Conservation (phyloP, 139 green algal species). For the Eudorina sp. region DNA sequence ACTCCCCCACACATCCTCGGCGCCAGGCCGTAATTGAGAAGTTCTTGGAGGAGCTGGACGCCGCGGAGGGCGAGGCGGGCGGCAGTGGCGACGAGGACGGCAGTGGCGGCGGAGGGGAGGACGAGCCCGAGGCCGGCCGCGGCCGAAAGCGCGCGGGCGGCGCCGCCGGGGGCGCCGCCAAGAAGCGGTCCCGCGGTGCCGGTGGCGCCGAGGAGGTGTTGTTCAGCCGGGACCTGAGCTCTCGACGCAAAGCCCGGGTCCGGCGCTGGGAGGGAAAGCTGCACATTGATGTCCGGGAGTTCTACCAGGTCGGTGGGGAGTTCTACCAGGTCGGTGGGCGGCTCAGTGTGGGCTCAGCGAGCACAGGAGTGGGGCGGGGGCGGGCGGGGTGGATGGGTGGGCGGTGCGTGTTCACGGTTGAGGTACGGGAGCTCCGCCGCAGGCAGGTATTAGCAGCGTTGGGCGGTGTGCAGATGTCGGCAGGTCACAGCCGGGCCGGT, state of each 20-base stretch:
- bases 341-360: not conserved
- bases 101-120: not conserved
- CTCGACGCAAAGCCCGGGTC: slow-evolving; percentile 46
- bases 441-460: too few species aligned
- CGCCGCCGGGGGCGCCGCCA: not conserved
- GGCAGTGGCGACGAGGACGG: not conserved
- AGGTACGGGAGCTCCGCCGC: too few species aligned
- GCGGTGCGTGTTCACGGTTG: too few species aligned
- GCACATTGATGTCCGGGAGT: slow-evolving; percentile 65
- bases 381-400: not conserved
- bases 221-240: slow-evolving; percentile 23
- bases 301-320: slow-evolving; percentile 44
- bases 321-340: not conserved
- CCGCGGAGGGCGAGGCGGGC: not conserved
- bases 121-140: not conserved
- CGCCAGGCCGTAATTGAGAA: slow-evolving; percentile 22
- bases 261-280: slow-evolving; percentile 62
- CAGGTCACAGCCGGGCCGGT: too few species aligned
- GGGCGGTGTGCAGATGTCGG: too few species aligned
- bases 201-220: not conserved
- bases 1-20: too few species aligned
- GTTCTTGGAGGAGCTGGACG: slow-evolving; percentile 1
- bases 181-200: not conserved
- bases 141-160: slow-evolving; percentile 5
- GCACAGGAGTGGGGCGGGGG: too few species aligned